phyloP scores from a whole-genome alignment of 2,329 filamentous ascomycete genomes.

The Xylariaceae sp. region DNA sequence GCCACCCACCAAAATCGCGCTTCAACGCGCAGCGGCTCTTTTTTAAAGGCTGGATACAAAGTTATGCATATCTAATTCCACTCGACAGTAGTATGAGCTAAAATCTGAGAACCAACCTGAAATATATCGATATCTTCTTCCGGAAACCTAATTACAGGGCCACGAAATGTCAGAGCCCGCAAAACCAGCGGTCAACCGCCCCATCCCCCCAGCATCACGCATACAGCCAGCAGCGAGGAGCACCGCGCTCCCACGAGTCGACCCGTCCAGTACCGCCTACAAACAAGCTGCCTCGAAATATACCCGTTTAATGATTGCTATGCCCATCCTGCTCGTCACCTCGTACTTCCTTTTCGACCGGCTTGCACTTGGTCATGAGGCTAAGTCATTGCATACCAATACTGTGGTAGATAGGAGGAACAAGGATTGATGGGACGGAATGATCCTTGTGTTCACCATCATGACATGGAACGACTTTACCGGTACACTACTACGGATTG shows the following conservation, averaged over 20 bases:
- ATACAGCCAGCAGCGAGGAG: background rate
- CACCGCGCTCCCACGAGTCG: constrained; percentile 23
- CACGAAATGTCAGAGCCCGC: constrained; percentile 9
- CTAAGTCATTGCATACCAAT: constrained; percentile 22
- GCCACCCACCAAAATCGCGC: too few relatives aligned
- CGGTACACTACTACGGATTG: too few relatives aligned
- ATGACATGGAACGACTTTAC: too few relatives aligned
- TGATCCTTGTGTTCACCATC: too few relatives aligned
- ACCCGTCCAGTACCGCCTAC: constrained; percentile 45
- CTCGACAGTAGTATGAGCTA: too few relatives aligned
- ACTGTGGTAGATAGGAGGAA: background rate
- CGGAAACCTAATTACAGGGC: background rate
- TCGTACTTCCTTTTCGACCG: constrained; percentile 60
- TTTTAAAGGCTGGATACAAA: too few relatives aligned
- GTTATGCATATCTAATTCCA: too few relatives aligned
- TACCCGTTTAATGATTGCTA: constrained; percentile 54
- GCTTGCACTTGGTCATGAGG: constrained; percentile 33
- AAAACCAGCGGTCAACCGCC: background rate
- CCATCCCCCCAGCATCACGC: constrained; percentile 3
- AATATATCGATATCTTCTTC: background rate
- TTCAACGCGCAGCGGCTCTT: too few relatives aligned
- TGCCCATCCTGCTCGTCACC: constrained; percentile 61
- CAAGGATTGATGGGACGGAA: constrained; percentile 10
- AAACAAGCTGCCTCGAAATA: constrained; percentile 51
- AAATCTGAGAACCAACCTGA: too few relatives aligned